phyloP scores from a whole-genome alignment of 2,329 filamentous ascomycete species.

The Aspergillus persii region DNA sequence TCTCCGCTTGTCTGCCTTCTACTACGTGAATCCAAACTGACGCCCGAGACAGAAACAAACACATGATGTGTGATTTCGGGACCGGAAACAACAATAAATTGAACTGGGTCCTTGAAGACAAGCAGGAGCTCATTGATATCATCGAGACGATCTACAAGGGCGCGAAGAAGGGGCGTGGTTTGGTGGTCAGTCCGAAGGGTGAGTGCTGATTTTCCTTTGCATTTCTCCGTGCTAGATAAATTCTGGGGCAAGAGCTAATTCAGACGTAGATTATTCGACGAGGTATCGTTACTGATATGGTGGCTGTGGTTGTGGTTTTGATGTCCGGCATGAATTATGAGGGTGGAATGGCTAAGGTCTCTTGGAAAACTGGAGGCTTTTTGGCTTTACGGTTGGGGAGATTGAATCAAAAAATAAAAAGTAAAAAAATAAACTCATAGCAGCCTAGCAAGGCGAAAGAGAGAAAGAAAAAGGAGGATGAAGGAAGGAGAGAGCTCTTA shows the following conservation, averaged over 20 bases:
- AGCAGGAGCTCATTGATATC: conserved; percentile 98
- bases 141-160: conserved; percentile 96
- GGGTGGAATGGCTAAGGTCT: neutral
- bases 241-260: conserved; percentile 1
- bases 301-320: neutral
- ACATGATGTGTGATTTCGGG: conserved; percentile 89
- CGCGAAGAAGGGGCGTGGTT: conserved; percentile 95
- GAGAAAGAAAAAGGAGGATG: too few species aligned
- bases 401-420: neutral
- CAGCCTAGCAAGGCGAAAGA: too few species aligned
- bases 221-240: neutral
- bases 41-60: conserved; percentile 64
- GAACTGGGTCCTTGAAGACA: conserved; percentile 95
- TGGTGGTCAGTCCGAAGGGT: conserved; percentile 94
- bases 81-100: conserved; percentile 99
- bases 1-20: conserved; percentile 53
- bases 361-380: neutral
- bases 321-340: conserved; percentile 5
- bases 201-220: conserved; percentile 25
- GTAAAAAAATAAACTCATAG: neutral
- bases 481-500: too few species aligned
- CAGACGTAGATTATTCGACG: conserved; percentile 58
- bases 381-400: neutral
- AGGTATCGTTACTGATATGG: conserved; percentile 61
- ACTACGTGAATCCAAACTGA: conserved; percentile 33